Base-by-base conservation (phyloP, 2,329 filamentous ascomycete species). In the Colletotrichum karsti region DNA sequence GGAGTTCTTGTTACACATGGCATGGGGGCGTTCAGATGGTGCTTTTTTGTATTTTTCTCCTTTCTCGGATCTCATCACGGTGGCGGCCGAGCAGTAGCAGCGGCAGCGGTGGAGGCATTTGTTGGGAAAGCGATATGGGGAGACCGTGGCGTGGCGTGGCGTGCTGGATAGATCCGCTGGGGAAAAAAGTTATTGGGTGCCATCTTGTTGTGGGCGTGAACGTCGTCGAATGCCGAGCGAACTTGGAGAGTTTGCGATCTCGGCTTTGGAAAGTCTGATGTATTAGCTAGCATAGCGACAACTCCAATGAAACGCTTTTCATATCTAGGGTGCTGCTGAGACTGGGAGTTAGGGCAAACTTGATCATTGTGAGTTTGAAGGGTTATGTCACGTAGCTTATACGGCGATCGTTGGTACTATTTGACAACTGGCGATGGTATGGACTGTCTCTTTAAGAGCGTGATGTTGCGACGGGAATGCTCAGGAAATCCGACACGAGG, bases 221-320 rank as follows among this genome's bases (percentile, higher is more conserved):
- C 39, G 54, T 54, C 54, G 33, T 46, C n/a, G n/a, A 44, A 35
- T 65, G 46, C 22, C 33, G 44, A 26, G 46, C 65, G 48, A 59
- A 37, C 53, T 53, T 15, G 46, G 26, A 59, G 26, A 50, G 39
- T 37, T 59, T 51, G 60, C 46, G n/a, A 39, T 37, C 61, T 59
- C 61, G 46, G 46, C 61, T 65, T 68, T 54, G 24, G n/a, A n/a
- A 7, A 28, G 20, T 42, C 41, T 35, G 15, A 41, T 68, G 60
- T 65, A 68, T n/a, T 22, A 59, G 46, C 30, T 68, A 55, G 53
- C 20, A 54, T 35, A 65, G 53, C 53, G 41, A 61, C 58, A 42
- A 59, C 39, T 55, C 39, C 65, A 22, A 51, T 42, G n/a, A 30
- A 39, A 50, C 41, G 46, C 48, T 35, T 35, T 10, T 53, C 44